Conservation (phyloP, 495 filamentous ascomycete species). For the Neurospora discreta region DNA sequence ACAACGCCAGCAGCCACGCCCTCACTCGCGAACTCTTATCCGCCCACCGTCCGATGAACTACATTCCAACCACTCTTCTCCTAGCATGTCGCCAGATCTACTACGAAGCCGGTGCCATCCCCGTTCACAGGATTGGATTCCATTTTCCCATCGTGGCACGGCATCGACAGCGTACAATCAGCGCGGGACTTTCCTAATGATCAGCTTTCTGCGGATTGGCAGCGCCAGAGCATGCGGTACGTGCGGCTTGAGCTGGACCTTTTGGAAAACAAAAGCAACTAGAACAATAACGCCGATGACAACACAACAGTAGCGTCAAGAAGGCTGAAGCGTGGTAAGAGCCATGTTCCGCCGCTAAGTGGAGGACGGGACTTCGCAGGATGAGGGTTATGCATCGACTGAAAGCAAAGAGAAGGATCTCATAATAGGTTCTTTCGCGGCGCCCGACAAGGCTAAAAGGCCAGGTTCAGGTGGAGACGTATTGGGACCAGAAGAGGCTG, state of each 20-base stretch:
- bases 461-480: neutral
- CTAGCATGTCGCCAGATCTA: constrained; percentile 21
- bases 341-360: constrained; percentile 15
- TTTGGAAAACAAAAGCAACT: neutral
- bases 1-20: neutral
- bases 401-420: neutral
- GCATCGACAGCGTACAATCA: neutral
- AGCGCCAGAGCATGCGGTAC: constrained; percentile 23
- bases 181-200: constrained; percentile 12
- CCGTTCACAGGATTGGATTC: constrained; percentile 30
- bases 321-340: constrained; percentile 14
- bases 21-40: constrained; percentile 14
- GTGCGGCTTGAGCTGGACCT: constrained; percentile 18
- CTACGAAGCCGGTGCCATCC: constrained; percentile 17
- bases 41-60: constrained; percentile 16
- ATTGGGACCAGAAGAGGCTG: neutral
- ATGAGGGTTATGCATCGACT: constrained; percentile 10
- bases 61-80: constrained; percentile 22
- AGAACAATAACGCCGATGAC: neutral
- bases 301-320: neutral
- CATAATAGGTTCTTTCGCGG: neutral
- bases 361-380: constrained; percentile 15
- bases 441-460: neutral
- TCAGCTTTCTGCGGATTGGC: constrained; percentile 13
- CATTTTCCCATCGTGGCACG: constrained; percentile 24